These are phyloP conservation scores for Ustilago hordei DNA, from an alignment of 1,284 basidiomycete species.

Conservation along the genomic window DNA sequence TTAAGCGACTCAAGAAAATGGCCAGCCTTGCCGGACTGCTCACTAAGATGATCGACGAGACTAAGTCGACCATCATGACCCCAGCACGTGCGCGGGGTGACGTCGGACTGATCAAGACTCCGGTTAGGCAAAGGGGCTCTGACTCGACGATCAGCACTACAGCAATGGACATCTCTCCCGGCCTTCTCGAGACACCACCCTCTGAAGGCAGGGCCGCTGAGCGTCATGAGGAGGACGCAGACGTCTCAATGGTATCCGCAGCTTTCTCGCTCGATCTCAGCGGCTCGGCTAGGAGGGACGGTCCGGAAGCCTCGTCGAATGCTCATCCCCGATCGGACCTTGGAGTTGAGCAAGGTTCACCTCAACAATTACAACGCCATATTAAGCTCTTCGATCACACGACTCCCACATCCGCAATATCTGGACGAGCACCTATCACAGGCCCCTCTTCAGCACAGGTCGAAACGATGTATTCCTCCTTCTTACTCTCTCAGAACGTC, in stretches of 20 bases:
- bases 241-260: slow-evolving; percentile 36
- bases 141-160: slow-evolving; percentile 10
- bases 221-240: background rate
- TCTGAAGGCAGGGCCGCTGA: background rate
- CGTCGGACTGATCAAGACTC: slow-evolving; percentile 11
- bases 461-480: slow-evolving; percentile 41
- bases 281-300: slow-evolving; percentile 1
- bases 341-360: background rate
- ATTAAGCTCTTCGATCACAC: slow-evolving; percentile 1
- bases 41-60: slow-evolving; percentile 51
- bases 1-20: slow-evolving; percentile 42
- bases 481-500: slow-evolving; percentile 38
- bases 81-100: slow-evolving; percentile 1
- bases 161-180: slow-evolving; percentile 25
- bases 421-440: background rate
- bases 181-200: slow-evolving; percentile 22
- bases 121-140: slow-evolving; percentile 8
- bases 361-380: background rate
- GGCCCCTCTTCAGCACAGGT: slow-evolving; percentile 24
- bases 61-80: slow-evolving; percentile 26
- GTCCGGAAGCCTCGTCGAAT: background rate
- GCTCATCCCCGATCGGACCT: background rate
- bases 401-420: background rate
- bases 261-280: slow-evolving; percentile 37
- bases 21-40: slow-evolving; percentile 33